These are phyloP conservation scores for Monosporozyma yasuniensis DNA, from an alignment of 805 yeast genomes.

Conservation along the genomic window DNA sequence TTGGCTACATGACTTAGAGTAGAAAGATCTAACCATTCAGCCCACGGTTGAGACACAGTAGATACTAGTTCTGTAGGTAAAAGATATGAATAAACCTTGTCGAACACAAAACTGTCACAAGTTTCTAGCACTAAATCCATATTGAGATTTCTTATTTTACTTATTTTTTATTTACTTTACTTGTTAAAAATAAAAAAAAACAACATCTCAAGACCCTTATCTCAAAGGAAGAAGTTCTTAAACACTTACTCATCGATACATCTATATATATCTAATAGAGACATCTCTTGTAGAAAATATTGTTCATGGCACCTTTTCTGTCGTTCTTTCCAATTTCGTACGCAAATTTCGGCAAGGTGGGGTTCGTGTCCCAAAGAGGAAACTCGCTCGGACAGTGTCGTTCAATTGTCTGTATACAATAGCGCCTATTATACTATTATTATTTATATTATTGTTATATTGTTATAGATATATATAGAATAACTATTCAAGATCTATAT, in stretches of 20 bases:
- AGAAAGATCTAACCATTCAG: neutral
- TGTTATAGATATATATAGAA: no score
- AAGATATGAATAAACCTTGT: conserved; percentile 58
- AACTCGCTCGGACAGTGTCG: neutral
- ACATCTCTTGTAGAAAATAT: no score
- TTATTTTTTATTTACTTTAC: no score
- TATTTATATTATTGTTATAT: no score
- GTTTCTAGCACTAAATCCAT: conserved; percentile 92
- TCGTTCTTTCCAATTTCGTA: neutral
- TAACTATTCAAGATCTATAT: conserved; percentile 43
- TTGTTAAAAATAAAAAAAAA: no score
- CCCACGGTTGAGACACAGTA: neutral
- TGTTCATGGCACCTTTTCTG: neutral
- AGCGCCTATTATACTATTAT: no score
- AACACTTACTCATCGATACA: no score
- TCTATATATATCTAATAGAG: no score
- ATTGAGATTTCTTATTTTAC: neutral
- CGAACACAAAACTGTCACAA: conserved; percentile 64
- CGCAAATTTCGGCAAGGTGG: neutral
- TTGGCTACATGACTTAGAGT: neutral
- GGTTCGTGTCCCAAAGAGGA: neutral
- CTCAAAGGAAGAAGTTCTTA: no score
- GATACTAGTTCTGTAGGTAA: conserved; percentile 49
- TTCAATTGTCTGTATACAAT: neutral
- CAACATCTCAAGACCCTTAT: no score